Percentiles rank a stretch among this genome's conserved stretches.
Evolutionary conservation across 352 stramenopile genomes (phyloP).

Genomic region (Pythium monospermum): DNA sequence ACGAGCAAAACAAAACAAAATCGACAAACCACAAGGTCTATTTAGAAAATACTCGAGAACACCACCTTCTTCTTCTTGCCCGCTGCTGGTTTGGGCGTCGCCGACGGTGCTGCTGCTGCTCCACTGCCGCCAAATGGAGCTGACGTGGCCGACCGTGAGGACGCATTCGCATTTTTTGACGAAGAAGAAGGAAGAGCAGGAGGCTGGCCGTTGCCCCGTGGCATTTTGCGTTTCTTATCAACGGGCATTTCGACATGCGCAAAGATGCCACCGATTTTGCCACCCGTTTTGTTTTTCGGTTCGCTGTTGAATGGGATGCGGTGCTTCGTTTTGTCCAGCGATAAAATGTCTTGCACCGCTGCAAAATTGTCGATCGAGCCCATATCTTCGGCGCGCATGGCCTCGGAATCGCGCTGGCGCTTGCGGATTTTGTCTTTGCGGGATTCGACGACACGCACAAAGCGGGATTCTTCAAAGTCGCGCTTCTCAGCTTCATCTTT

Average conservation of each 20-base stretch:
- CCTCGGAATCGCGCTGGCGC: constrained; percentile 75
- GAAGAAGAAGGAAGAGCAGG: too few species aligned
- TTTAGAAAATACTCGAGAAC: constrained; percentile 69
- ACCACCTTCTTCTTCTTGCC: constrained; percentile 81
- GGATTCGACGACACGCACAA: constrained; percentile 81
- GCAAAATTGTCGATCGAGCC: constrained; percentile 87
- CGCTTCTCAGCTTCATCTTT: constrained; percentile 81
- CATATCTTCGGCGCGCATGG: constrained; percentile 66
- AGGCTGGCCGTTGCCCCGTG: constrained; percentile 8
- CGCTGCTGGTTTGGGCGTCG: constrained; percentile 18
- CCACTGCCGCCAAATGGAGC: constrained; percentile 15
- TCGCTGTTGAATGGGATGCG: constrained; percentile 46
- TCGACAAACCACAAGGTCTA: constrained; percentile 10
- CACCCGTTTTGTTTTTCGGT: constrained; percentile 69
- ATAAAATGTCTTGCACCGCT: constrained; percentile 71
- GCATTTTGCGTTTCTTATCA: constrained; percentile 63
- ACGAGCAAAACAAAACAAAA: constrained; percentile 5
- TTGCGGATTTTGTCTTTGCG: constrained; percentile 88
- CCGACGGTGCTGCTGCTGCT: background rate
- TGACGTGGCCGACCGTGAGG: constrained; percentile 2
- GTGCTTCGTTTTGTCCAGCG: constrained; percentile 67
- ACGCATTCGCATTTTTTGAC: too few species aligned
- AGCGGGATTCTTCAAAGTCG: constrained; percentile 81
- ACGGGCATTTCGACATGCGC: constrained; percentile 63
- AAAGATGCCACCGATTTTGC: constrained; percentile 83